phyloP scores from a whole-genome alignment of 768 basidiomycete genomes.

The Tylopilus rubrobrunneus region DNA sequence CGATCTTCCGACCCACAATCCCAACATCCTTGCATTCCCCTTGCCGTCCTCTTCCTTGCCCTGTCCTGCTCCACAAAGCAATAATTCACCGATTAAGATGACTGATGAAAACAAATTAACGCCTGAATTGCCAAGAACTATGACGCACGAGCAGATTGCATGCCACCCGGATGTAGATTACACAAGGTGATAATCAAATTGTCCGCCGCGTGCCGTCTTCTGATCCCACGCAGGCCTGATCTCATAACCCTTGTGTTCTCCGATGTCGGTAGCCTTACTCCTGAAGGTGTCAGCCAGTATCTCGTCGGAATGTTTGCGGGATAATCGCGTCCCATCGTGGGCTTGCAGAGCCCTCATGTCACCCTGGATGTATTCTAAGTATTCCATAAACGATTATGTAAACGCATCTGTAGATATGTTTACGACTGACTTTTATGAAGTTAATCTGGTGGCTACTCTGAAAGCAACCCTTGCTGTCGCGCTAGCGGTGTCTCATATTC shows the following conservation, averaged over 20 bases:
- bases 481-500: conserved; percentile 10
- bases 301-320: conserved; percentile 93
- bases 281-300: conserved; percentile 92
- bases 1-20: conserved; percentile 80
- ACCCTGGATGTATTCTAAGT: conserved; percentile 8
- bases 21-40: conserved; percentile 70
- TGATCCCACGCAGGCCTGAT: conserved; percentile 63
- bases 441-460: conserved; percentile 12
- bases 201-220: conserved; percentile 11
- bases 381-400: conserved; percentile 24
- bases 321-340: conserved; percentile 29
- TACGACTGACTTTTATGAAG: conserved; percentile 12
- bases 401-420: conserved; percentile 18
- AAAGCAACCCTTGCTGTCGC: conserved; percentile 4
- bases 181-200: conserved; percentile 59
- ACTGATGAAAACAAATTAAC: conserved; percentile 2
- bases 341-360: background rate
- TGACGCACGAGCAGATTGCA: conserved; percentile 80
- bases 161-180: conserved; percentile 90
- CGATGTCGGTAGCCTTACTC: conserved; percentile 89
- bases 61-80: conserved; percentile 1
- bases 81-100: conserved; percentile 1
- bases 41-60: conserved; percentile 24
- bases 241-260: conserved; percentile 92
- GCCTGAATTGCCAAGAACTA: conserved; percentile 27